Evolutionary conservation across 768 basidiomycete genomes (phyloP).

Genomic region (Cystofilobasidium capitatum): DNA sequence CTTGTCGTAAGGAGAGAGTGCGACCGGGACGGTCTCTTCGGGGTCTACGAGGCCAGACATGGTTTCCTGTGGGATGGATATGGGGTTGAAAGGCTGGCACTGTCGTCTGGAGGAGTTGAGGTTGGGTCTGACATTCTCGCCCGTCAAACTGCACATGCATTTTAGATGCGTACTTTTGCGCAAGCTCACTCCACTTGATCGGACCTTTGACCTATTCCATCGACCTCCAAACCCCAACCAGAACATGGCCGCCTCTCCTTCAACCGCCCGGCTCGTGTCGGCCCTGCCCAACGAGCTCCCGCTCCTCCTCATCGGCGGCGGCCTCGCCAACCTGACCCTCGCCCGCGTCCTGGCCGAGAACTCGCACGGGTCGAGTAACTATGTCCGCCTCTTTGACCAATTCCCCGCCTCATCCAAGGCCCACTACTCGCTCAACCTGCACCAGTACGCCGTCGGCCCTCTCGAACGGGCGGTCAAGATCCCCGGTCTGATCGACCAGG

Average conservation of each 20-base stretch:
- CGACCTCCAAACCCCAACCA: no score
- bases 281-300: slow-evolving; percentile 16
- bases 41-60: slow-evolving; percentile 3
- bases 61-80: no score
- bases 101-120: no score
- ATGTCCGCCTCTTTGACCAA: slow-evolving; percentile 21
- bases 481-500: background rate
- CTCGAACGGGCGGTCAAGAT: background rate
- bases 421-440: slow-evolving; percentile 20
- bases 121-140: no score
- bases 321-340: slow-evolving; percentile 19
- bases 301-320: slow-evolving; percentile 12
- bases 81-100: no score
- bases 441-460: slow-evolving; percentile 2
- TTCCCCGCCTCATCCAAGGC: background rate
- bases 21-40: background rate
- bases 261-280: background rate
- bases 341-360: slow-evolving; percentile 6
- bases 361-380: background rate
- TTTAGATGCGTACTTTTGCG: no score
- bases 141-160: no score
- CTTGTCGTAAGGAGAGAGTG: slow-evolving; percentile 8
- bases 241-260: background rate
- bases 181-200: no score
- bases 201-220: no score